Evolutionary conservation across 1,284 basidiomycete species (phyloP).

Genomic region (Gomphus sp.): DNA sequence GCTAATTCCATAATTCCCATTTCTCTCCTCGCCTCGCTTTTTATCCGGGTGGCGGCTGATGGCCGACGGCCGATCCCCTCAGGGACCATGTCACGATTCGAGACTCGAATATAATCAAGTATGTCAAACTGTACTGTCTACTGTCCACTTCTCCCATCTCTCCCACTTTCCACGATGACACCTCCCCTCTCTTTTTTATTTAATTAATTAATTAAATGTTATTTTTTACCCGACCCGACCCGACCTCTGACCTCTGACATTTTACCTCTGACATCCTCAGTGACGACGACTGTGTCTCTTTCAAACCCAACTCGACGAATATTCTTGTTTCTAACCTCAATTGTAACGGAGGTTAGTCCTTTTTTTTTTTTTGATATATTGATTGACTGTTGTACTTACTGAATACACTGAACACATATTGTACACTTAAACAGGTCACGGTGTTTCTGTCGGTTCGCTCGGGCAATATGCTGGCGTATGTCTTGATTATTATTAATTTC

Average conservation of each 20-base stretch:
- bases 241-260: too few relatives aligned
- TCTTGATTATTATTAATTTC: not conserved
- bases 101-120: conserved; percentile 45
- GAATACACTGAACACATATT: not conserved
- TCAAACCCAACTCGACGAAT: conserved; percentile 60
- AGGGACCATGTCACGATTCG: conserved; percentile 41
- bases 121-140: not conserved
- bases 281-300: conserved; percentile 56
- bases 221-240: too few relatives aligned
- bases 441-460: conserved; percentile 53
- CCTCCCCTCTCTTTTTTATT: too few relatives aligned
- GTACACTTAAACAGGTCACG: conserved; percentile 23
- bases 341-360: conserved; percentile 43
- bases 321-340: conserved; percentile 48
- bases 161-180: not conserved
- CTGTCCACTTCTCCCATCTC: too few relatives aligned
- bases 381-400: not conserved
- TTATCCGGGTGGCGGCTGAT: too few relatives aligned
- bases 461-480: conserved; percentile 42
- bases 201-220: too few relatives aligned
- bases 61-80: not conserved
- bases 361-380: not conserved
- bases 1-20: conserved; percentile 16
- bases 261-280: not conserved
- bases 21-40: too few relatives aligned